Evolutionary conservation across 2,329 filamentous ascomycete species (phyloP), one percentile per base, ranked within the genome.

Genomic region (Cladobotryum protrusum): DNA sequence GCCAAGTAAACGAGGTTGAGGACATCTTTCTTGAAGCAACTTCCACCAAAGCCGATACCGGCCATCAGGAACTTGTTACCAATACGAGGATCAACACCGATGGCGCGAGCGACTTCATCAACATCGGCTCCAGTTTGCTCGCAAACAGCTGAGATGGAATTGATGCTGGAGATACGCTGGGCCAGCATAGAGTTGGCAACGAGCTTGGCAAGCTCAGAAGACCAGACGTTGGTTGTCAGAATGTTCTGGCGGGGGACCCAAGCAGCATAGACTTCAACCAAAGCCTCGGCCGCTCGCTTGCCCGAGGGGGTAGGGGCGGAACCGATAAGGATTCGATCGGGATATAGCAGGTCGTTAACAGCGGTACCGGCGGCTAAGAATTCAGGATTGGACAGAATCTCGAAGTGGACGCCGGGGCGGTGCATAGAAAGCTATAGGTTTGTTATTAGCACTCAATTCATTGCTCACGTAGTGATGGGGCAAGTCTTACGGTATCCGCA

Each of bases 11-110:
- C 79, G 35, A 92, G 71, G 65, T 79, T 86, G 44, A 87, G 73
- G 39, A 90, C 80, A 61, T 92, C 87, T 68, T 92, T 92, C 66
- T 85, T 82, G 74, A 92, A 90, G 67, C 87, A 92, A 53, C 82
- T 86, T 17, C 87, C 87, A 48, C 87, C 87, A 60, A 91, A 92
- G 14, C 87, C 87, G 33, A 89, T 79, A 36, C 83, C 83, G 7
- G 87, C 83, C 67, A 86, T 84, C 37, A 92, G 73, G 67, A 89
- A 87, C 63, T 83, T 81, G 54, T 78, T 73, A 6, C 87, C 87
- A 51, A 92, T 87, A 45, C 87, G 78, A 7, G 76, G 75, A 59
- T 92, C 87, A 35, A 82, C 72, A 45, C 87, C 87, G 29, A 87
- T 76, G 5, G 83, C 80, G 34, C 73, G 71, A 13, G 85, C 77